These are phyloP conservation scores for Rutstroemia sp. DNA, from an alignment of 2,329 filamentous ascomycete genomes.

Conservation along the genomic window DNA sequence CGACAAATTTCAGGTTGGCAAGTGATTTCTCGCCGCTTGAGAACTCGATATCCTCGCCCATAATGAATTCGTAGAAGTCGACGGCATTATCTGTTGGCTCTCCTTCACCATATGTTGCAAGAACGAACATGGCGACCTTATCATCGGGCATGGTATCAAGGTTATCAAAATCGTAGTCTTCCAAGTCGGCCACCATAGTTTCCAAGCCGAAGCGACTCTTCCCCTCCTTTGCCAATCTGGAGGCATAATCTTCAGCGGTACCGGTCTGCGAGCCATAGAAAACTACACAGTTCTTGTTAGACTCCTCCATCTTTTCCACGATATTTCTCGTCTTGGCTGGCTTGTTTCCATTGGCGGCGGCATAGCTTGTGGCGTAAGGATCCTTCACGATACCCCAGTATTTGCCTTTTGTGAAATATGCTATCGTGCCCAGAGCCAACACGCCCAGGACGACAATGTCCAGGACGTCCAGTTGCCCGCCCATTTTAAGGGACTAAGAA, in stretches of 20 bases:
- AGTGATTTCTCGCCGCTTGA: constrained; percentile 68
- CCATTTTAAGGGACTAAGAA: constrained; percentile 9
- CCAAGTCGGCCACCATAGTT: constrained; percentile 96
- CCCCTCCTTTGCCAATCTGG: constrained; percentile 91
- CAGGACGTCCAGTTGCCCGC: constrained; percentile 97
- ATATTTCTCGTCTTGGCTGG: constrained; percentile 85
- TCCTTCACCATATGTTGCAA: constrained; percentile 96
- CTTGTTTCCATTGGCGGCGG: constrained; percentile 62
- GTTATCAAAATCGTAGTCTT: constrained; percentile 96
- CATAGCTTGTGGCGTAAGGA: constrained; percentile 72
- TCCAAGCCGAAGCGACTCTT: constrained; percentile 93
- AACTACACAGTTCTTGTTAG: constrained; percentile 92
- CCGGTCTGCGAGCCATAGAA: constrained; percentile 99
- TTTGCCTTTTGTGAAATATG: constrained; percentile 97
- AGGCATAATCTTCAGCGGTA: constrained; percentile 97
- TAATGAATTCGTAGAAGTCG: constrained; percentile 97
- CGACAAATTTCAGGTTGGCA: constrained; percentile 80
- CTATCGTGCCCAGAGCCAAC: constrained; percentile 78
- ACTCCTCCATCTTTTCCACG: constrained; percentile 91
- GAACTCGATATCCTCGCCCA: constrained; percentile 72
- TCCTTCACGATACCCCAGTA: constrained; percentile 87
- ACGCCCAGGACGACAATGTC: constrained; percentile 85
- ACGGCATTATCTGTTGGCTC: constrained; percentile 98
- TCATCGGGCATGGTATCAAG: constrained; percentile 82
- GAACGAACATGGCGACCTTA: constrained; percentile 88